Evolutionary conservation across 2,329 filamentous ascomycete species (phyloP).

Genomic region (Epichloe uncinata): DNA sequence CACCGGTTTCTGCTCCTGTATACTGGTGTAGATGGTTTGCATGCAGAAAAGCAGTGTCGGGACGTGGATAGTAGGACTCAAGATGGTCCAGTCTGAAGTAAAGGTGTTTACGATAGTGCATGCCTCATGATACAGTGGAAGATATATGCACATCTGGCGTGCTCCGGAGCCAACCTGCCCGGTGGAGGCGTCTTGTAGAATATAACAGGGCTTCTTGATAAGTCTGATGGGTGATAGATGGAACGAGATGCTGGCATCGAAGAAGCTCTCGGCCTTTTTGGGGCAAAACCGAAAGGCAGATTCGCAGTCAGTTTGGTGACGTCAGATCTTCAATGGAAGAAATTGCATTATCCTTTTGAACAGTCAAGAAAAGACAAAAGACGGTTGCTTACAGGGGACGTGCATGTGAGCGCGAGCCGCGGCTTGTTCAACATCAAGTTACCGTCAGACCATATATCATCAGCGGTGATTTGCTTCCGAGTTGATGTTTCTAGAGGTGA

Average conservation of each 20-base stretch:
- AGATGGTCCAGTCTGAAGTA: neutral
- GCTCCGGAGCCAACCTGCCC: neutral
- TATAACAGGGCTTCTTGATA: constrained; percentile 3
- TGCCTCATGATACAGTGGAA: constrained; percentile 3
- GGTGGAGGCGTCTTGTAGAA: constrained; percentile 2
- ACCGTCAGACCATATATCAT: constrained; percentile 1
- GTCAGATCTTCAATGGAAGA: neutral
- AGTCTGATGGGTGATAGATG: constrained; percentile 5
- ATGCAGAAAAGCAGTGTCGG: neutral
- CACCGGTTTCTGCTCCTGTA: neutral
- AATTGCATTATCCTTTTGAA: neutral
- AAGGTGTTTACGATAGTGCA: constrained; percentile 2
- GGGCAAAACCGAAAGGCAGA: neutral
- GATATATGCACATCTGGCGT: constrained; percentile 1
- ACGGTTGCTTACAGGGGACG: constrained; percentile 1
- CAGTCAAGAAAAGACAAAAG: neutral
- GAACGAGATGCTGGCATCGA: neutral
- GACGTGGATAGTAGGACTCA: neutral
- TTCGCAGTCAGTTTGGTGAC: neutral
- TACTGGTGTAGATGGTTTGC: constrained; percentile 2
- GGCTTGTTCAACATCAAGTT: neutral
- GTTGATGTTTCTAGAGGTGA: neutral
- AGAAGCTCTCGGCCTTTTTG: neutral
- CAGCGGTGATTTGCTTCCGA: neutral
- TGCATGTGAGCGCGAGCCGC: neutral